A percentile compares a stretch with the other conserved stretches of the same genome.
phyloP scores from a whole-genome alignment of 2,329 filamentous ascomycete genomes.

The Amauroascus niger region DNA sequence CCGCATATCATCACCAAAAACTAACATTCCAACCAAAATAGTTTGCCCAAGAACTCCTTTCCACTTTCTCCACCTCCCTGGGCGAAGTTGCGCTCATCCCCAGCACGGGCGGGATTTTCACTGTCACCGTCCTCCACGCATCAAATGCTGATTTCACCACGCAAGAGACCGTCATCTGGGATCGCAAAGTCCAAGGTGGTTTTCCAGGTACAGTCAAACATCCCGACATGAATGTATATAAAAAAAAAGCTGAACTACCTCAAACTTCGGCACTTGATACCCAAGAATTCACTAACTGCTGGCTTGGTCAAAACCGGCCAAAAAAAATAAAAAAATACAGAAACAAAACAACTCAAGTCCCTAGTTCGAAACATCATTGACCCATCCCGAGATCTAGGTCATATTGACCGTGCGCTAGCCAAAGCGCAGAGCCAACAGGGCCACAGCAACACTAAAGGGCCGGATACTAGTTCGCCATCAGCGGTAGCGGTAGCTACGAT shows the following conservation, averaged over 20 bases:
- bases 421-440: not conserved
- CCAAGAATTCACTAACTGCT: no score
- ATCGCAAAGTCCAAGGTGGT: constrained; percentile 73
- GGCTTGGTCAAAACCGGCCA: no score
- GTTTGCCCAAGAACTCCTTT: constrained; percentile 92
- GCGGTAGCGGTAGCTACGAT: not conserved
- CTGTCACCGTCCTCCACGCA: constrained; percentile 51
- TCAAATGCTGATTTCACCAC: constrained; percentile 23
- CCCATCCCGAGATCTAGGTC: constrained; percentile 66
- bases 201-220: constrained; percentile 59
- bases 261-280: not conserved
- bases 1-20: no score
- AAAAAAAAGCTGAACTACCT: not conserved
- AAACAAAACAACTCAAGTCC: constrained; percentile 84
- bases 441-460: not conserved
- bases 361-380: constrained; percentile 73
- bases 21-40: no score
- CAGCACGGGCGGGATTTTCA: constrained; percentile 72
- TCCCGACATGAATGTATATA: no score
- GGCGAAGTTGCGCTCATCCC: constrained; percentile 85
- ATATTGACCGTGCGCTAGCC: constrained; percentile 56
- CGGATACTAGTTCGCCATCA: not conserved
- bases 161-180: constrained; percentile 62
- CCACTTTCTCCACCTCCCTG: constrained; percentile 73
- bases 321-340: constrained; percentile 30